Evolutionary conservation across 2,329 filamentous ascomycete species (phyloP), one percentile per base, ranked within the genome.

Genomic region (Alternaria triticimaculans): DNA sequence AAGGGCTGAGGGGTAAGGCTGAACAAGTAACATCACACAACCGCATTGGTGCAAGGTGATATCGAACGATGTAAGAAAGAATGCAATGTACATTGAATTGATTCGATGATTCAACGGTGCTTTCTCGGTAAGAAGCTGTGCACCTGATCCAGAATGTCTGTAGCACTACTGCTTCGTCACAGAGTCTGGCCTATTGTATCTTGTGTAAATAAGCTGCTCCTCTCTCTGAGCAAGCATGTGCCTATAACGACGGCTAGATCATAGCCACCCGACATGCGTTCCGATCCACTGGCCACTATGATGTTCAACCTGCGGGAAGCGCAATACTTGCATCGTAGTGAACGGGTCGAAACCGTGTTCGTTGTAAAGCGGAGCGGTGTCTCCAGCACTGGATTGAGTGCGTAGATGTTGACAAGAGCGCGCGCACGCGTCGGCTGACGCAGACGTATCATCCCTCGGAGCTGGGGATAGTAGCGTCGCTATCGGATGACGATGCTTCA

Each of bases 401-500:
- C n/a, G 26, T 21, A 20, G 8, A 26, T 46, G 25, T 43, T 20
- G 43, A 58, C 14, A 30, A 23, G 15, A 14, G 41, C 18, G n/a
- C 37, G n/a, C 26, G 18, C 8, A 37, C 20, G 11, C 18, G 26
- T 28, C 14, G 41, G 37, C 41, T 33, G 41, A 54, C 25, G 51
- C 25, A 37, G 45, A 55, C 45, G 23, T 25, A 25, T 26, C 14
- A 15, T 50, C 21, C 33, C 25, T 26, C 2, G 18, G 7, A 30
- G n/a, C 15, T 50, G 25, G 5, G 43, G 53, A 44, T 33, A 11
- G 15, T 28, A 33, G 23, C 30, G 20, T 50, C 25, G 14, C 53
- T 44, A 26, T 43, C n/a, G 12, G 11, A 14, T 33, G 18, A 33
- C 43, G 8, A 23, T 20, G n/a, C 33, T 49, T 74, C 72, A 74